Evolutionary conservation across 441 rosid species (phyloP).

Genomic region (Viola pubescens): DNA sequence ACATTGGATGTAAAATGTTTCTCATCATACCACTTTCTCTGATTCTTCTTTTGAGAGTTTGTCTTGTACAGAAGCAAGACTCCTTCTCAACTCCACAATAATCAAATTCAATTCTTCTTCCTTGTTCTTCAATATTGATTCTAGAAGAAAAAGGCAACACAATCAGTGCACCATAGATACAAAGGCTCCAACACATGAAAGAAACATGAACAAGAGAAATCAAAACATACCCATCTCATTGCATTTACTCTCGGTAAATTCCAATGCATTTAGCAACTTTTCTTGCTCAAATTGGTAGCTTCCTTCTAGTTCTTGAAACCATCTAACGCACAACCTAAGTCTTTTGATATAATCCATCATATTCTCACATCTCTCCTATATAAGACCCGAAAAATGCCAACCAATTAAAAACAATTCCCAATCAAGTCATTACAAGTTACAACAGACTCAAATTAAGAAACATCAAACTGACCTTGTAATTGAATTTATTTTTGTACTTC

Average conservation of each 20-base stretch:
- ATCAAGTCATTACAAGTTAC: not conserved
- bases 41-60: slow-evolving; percentile 64
- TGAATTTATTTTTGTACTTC: slow-evolving; percentile 68
- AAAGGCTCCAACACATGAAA: slow-evolving; percentile 3
- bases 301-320: slow-evolving; percentile 73
- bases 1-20: slow-evolving; percentile 1
- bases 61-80: slow-evolving; percentile 46
- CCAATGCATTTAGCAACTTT: slow-evolving; percentile 48
- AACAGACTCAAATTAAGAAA: too few relatives aligned
- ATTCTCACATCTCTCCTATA: slow-evolving; percentile 68
- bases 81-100: slow-evolving; percentile 49
- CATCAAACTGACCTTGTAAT: slow-evolving; percentile 57
- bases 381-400: slow-evolving; percentile 3
- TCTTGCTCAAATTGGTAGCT: slow-evolving; percentile 59
- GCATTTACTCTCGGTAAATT: slow-evolving; percentile 57
- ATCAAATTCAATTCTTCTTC: slow-evolving; percentile 49
- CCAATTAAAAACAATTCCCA: not conserved
- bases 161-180: not conserved
- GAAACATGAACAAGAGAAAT: not conserved
- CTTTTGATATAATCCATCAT: slow-evolving; percentile 58
- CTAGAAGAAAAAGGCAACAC: slow-evolving; percentile 28
- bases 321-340: slow-evolving; percentile 72
- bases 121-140: slow-evolving; percentile 53
- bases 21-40: slow-evolving; percentile 52
- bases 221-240: slow-evolving; percentile 45